phyloP scores from a whole-genome alignment of 768 basidiomycete species.

The Omphalotus guepiniiformis region DNA sequence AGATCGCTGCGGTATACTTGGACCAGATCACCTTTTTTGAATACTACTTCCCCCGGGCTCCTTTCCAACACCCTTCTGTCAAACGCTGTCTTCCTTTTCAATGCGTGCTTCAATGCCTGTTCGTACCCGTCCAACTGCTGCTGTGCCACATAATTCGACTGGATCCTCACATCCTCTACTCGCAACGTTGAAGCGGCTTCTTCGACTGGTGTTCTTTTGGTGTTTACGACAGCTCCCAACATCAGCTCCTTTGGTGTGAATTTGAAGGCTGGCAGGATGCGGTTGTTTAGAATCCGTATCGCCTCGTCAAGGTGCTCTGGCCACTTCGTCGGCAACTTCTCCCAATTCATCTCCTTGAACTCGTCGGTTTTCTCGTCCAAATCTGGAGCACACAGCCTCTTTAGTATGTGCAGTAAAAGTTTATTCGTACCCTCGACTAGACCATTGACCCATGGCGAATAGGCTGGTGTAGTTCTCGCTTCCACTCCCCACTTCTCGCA shows the following conservation, averaged over 20 bases:
- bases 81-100: not conserved
- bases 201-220: not conserved
- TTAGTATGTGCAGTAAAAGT: conserved; percentile 3
- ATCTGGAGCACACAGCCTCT: not conserved
- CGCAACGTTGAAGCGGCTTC: not conserved
- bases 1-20: not conserved
- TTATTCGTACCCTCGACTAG: conserved; percentile 30
- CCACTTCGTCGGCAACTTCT: not conserved
- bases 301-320: not conserved
- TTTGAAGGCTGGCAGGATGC: not conserved
- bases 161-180: not conserved
- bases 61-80: not conserved
- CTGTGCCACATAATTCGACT: not conserved
- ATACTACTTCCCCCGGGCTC: not conserved
- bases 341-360: not conserved
- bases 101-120: not conserved
- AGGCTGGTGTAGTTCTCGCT: conserved; percentile 16
- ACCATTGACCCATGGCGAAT: conserved; percentile 39
- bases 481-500: not conserved
- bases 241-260: not conserved
- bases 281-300: not conserved
- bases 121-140: not conserved
- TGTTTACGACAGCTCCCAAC: not conserved
- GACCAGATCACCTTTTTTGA: not conserved
- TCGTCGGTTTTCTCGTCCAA: not conserved